Evolutionary conservation across 164 flowering plant species (phyloP).

Genomic region (Vitis rotundifolia): DNA sequence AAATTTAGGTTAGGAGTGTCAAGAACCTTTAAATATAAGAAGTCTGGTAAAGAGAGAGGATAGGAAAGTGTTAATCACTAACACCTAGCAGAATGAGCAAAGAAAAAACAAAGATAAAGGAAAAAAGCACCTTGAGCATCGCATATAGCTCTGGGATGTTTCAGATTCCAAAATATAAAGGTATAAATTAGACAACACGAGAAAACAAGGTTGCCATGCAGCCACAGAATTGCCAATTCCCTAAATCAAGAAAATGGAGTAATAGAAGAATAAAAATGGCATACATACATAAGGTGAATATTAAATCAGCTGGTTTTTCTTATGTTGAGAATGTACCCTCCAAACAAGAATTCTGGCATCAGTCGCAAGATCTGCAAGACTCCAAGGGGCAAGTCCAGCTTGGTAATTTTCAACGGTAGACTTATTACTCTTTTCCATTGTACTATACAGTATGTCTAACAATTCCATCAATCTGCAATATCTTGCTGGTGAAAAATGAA

Average conservation of each 20-base stretch:
- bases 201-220: conserved; percentile 88
- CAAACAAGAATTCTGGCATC: conserved; percentile 89
- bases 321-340: conserved; percentile 54
- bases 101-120: not conserved
- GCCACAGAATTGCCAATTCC: conserved; percentile 96
- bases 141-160: conserved; percentile 69
- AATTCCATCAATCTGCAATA: conserved; percentile 68
- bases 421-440: conserved; percentile 40
- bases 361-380: conserved; percentile 69
- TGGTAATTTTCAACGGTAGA: conserved; percentile 36
- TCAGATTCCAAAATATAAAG: conserved; percentile 86
- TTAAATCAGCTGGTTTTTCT: not conserved
- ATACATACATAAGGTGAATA: not conserved
- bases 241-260: conserved; percentile 36
- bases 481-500: conserved; percentile 92
- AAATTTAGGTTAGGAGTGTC: not conserved
- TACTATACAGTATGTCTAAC: conserved; percentile 56
- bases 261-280: conserved; percentile 2
- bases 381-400: conserved; percentile 56
- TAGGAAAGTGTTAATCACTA: not conserved
- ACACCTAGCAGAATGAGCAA: not conserved
- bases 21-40: not conserved
- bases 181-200: conserved; percentile 78
- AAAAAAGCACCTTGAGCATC: conserved; percentile 60
- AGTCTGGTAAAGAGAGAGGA: not conserved